Evolutionary conservation across 306 rosid species (phyloP).

Genomic region (Amphicarpaea edgeworthii): DNA sequence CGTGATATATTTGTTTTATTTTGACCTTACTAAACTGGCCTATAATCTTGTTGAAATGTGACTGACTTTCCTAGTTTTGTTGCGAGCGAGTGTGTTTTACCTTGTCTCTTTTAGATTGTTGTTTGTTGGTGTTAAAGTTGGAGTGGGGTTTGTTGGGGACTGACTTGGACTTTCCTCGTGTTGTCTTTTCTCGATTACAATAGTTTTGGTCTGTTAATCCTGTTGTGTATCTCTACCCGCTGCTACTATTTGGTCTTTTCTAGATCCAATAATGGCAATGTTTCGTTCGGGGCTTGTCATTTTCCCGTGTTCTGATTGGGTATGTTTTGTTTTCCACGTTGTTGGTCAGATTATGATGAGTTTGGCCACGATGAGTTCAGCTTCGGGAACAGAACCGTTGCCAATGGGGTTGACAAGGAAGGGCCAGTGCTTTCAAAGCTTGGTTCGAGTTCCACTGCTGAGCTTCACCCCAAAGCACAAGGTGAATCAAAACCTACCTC

Average conservation of each 20-base stretch:
- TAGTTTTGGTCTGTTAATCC: constrained; percentile 1
- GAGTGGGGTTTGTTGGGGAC: constrained; percentile 48
- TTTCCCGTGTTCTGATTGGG: constrained; percentile 22
- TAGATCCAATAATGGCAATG: constrained; percentile 21
- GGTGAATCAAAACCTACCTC: constrained; percentile 59
- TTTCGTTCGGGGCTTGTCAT: background rate
- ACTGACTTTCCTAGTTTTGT: constrained; percentile 21
- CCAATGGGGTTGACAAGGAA: constrained; percentile 67
- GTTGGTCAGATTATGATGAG: constrained; percentile 65
- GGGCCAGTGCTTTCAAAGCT: constrained; percentile 82
- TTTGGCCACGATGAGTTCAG: constrained; percentile 85
- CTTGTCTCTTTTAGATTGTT: constrained; percentile 41
- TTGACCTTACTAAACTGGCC: background rate
- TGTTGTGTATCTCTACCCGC: constrained; percentile 5
- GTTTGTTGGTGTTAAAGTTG: constrained; percentile 42
- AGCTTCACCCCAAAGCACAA: constrained; percentile 71
- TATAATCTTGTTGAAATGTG: constrained; percentile 14
- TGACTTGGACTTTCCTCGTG: constrained; percentile 42
- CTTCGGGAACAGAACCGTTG: constrained; percentile 70
- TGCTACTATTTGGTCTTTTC: constrained; percentile 29
- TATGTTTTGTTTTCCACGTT: background rate
- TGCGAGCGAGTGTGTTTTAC: constrained; percentile 14
- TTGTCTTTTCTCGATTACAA: constrained; percentile 20
- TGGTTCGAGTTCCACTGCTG: constrained; percentile 84
- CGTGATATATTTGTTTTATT: background rate